Evolutionary conservation across 139 green algal genomes (phyloP), one percentile per base, ranked within the genome.

Genomic region (Chlorella sp.): DNA sequence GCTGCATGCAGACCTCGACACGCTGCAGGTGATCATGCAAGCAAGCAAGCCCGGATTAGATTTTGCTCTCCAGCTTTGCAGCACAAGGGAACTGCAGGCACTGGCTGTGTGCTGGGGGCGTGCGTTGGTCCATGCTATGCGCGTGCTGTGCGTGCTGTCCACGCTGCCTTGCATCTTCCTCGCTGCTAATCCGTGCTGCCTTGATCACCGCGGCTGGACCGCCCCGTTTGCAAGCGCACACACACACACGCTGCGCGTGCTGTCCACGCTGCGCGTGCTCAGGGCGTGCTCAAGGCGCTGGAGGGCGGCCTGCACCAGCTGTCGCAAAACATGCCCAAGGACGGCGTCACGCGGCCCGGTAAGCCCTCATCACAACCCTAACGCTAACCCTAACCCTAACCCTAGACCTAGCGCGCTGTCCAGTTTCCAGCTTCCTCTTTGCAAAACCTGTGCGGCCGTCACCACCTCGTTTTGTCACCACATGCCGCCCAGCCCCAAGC

Each of bases 301-400:
- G 79, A 85, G 74, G 71, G 75, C 35, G 64, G 63, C 0, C 71
- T 86, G 24, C 68, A 83, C 62, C 34, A 31, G 5, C 67, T 79
- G 32, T 30, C 67, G 1, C 33, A 79, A 33, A 74, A 75, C 42
- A 61, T 73, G 50, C 70, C 50, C 5, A 51, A 64, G 14, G 68
- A 83, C 2, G 80, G 80, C 30, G 20, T 88, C 42, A 87, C 82
- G 3, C 67, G 76, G 0, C 87, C 84, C 55, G 81, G n/a, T n/a
- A n/a, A n/a, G n/a, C n/a, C n/a, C n/a, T n/a, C n/a, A n/a, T n/a
- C n/a, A n/a, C n/a, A n/a, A n/a, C n/a, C n/a, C n/a, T n/a, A n/a
- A n/a, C n/a, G n/a, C n/a, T n/a, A n/a, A n/a, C n/a, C n/a, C n/a
- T 68, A 5, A 17, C 3, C 36, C 30, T 30, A 24, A 24, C n/a